Evolutionary conservation across 2,329 filamentous ascomycete genomes (phyloP), one percentile per base, ranked within the genome.

Genomic region (Colletotrichum higginsianum): DNA sequence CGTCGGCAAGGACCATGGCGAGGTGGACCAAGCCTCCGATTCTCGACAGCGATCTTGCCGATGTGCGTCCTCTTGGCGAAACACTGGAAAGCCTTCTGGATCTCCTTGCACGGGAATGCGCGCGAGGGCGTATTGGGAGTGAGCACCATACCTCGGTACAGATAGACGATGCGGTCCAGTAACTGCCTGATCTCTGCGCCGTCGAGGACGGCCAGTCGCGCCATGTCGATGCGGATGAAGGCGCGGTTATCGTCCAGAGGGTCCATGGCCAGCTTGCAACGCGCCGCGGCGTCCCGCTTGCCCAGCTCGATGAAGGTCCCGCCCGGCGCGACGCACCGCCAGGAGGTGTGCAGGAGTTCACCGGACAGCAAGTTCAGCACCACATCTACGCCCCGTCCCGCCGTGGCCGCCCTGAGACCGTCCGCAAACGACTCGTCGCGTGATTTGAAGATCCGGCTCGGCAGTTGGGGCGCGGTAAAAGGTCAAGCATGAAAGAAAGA

Each of bases 321-420:
- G 79, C 57, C 61, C 21, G 15, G 73, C 35, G 85, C 84, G 4
- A 88, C 77, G 57, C 83, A 86, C 1, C 80, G 71, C 83, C 82
- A 87, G 1, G 77, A 75, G 0, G 75, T 72, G 13, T 74, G 74
- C 13, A 79, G 63, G 11, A 75, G 50, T 18, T 77, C 67, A 3
- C 74, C 73, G 1, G 58, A 49, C 2, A 76, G 60, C 2, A 73
- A 74, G 52, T 74, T 75, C 15, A 75, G 23, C 3, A 76, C 58
- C 0, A 74, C 68, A 21, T 76, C 74, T 4, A 75, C 64, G 13
- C 77, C 46, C n/a, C 46, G 2, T 8, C 46, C 46, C 16, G 12
- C 15, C 2, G 16, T 49, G 16, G 46, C 73, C 6, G 11, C 21
- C 64, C 76, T 67, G 2, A 80, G 44, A 1, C 72, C 77, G 1